These are phyloP conservation scores for Leishmania aethiopica DNA, from an alignment of 208 protist species.

Conservation along the genomic window DNA sequence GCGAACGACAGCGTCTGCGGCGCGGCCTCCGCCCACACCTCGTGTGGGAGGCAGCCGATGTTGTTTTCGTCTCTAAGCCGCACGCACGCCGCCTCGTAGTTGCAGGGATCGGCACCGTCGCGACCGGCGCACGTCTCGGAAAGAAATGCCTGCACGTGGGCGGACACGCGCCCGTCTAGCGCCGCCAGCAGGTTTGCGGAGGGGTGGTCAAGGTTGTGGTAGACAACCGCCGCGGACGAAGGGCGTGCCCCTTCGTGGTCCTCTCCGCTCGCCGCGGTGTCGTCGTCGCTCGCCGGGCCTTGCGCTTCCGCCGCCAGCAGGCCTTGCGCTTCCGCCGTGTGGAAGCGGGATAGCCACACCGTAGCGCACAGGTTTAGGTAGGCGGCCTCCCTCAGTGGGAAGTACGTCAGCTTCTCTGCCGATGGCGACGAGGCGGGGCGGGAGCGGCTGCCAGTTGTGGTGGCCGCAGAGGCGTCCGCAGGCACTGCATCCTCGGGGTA, in stretches of 20 bases:
- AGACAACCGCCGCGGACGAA: background rate
- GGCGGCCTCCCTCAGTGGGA: constrained; percentile 27
- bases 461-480: background rate
- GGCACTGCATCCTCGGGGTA: constrained; percentile 13
- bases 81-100: constrained; percentile 20
- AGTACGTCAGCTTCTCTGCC: constrained; percentile 8
- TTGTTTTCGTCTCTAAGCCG: constrained; percentile 38
- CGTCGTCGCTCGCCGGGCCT: background rate
- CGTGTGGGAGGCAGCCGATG: constrained; percentile 28
- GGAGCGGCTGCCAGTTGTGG: background rate
- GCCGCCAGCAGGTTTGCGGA: constrained; percentile 15
- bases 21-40: constrained; percentile 15
- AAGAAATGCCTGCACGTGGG: constrained; percentile 25
- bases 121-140: constrained; percentile 9
- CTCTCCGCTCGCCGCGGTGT: background rate
- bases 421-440: background rate
- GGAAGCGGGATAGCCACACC: constrained; percentile 42
- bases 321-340: constrained; percentile 13
- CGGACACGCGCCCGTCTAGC: constrained; percentile 29
- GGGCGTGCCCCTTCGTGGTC: background rate
- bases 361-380: constrained; percentile 37
- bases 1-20: constrained; percentile 20
- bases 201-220: constrained; percentile 24
- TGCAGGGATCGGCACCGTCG: constrained; percentile 1
- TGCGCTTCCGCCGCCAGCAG: constrained; percentile 15